Evolutionary conservation across 176 grass and related monocot species (phyloP), one percentile per base, ranked within the genome.

Genomic region (Zoysia japonica): DNA sequence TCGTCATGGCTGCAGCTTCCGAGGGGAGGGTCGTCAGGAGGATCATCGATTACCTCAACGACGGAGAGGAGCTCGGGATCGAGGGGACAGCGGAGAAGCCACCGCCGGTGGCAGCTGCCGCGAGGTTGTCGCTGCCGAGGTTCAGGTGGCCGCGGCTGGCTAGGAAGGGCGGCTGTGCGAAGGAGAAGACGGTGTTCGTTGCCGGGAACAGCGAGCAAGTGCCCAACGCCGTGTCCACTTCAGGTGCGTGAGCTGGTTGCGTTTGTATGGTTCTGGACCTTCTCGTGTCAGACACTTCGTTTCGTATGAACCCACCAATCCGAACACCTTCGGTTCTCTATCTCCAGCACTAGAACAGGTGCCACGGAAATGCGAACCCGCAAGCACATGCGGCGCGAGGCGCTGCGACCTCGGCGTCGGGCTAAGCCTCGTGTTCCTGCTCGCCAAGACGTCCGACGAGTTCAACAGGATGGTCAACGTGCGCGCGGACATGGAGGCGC

Each of bases 391-490:
- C n/a, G 65, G 51, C 11, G 54, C 50, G 37, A 67, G 45, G 51
- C 41, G 76, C 3, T 28, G 67, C 4, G 88, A 73, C 59, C 81
- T 93, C 0, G 59, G 85, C 11, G 47, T 85, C 3, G 87, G 91
- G 2, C 2, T 90, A 39, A 81, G 91, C 60, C 78, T 93, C 2
- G 50, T 87, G 49, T 87, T 87, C 78, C 85, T 93, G 0, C 82
- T 93, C 1, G 81, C 87, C 39, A 90, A 86, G 91, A 87, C 85
- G 5, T 84, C 87, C 3, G 76, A 77, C 67, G 91, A 93, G 47
- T 87, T 93, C 74, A 85, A 76, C 61, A 93, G 80, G 84, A 93
- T 93, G 91, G 78, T 67, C 6, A 78, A 84, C 71, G 59, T 93
- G 64, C 81, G 87, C 2, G 9, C 82, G 8, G 77, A 93, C 69